Percentiles rank a stretch among this genome's conserved stretches.
Evolutionary conservation across 257 asterid species (phyloP).

Genomic region (Sherardia arvensis): DNA sequence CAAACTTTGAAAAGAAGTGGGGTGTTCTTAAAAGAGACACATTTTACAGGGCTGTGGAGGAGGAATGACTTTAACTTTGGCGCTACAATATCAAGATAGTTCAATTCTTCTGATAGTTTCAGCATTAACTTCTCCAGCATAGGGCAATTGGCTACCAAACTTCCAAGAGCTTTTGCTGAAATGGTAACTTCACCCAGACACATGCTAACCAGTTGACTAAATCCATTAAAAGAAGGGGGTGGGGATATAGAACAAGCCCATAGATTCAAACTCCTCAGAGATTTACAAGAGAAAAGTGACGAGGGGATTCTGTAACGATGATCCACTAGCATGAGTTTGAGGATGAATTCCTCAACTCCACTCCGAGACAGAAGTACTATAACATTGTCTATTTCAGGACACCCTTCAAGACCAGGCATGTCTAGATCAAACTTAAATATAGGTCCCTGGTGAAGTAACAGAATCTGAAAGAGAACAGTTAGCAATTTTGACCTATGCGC

Average conservation of each 20-base stretch:
- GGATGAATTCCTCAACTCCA: constrained; percentile 4
- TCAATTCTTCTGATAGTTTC: not conserved
- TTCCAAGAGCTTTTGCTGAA: constrained; percentile 1
- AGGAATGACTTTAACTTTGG: constrained; percentile 9
- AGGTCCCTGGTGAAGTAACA: constrained; percentile 14
- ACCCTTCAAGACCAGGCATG: constrained; percentile 5
- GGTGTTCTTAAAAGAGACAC: not conserved
- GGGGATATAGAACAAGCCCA: not conserved
- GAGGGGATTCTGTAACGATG: constrained; percentile 11
- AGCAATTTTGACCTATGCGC: not conserved
- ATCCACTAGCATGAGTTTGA: not conserved
- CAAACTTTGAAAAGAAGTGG: constrained; percentile 2
- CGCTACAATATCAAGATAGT: constrained; percentile 6
- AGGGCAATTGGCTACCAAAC: constrained; percentile 8
- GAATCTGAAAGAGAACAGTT: constrained; percentile 9
- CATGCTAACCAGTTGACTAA: constrained; percentile 3
- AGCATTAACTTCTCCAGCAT: constrained; percentile 10
- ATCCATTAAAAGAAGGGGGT: constrained; percentile 12
- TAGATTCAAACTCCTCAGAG: constrained; percentile 5
- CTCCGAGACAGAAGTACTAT: constrained; percentile 11
- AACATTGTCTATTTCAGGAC: constrained; percentile 12
- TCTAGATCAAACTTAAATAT: constrained; percentile 14
- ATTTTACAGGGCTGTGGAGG: not conserved
- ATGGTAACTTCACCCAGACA: not conserved
- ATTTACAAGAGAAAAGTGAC: constrained; percentile 3